phyloP scores from a whole-genome alignment of 306 rosid genomes.

The Alnus rubra region DNA sequence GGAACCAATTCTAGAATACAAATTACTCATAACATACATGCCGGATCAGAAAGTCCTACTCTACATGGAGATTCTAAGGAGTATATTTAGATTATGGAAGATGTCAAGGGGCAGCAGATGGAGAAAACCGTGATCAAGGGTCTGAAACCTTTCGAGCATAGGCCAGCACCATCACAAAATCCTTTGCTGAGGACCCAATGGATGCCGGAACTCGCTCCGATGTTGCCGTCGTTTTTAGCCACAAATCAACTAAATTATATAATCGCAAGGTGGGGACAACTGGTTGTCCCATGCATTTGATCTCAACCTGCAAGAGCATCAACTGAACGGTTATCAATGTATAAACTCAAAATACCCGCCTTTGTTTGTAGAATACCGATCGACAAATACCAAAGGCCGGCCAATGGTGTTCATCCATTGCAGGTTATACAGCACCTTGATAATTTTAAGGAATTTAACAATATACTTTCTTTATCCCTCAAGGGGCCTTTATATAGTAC shows the following conservation, averaged over 20 bases:
- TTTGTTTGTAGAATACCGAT: not conserved
- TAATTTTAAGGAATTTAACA: not conserved
- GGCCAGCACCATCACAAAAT: constrained; percentile 79
- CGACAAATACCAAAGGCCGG: not conserved
- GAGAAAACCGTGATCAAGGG: constrained; percentile 41
- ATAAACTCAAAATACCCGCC: constrained; percentile 1
- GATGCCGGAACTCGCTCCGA: constrained; percentile 59
- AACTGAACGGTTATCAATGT: constrained; percentile 1
- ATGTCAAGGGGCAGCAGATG: not conserved
- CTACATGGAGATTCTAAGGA: constrained; percentile 16
- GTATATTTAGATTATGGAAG: constrained; percentile 2
- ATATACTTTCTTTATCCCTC: not conserved
- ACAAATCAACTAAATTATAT: constrained; percentile 67
- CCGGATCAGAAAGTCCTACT: constrained; percentile 6
- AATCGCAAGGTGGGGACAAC: constrained; percentile 70
- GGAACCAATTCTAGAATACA: not conserved
- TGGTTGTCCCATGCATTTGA: constrained; percentile 88
- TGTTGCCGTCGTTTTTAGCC: constrained; percentile 70
- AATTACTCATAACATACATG: constrained; percentile 6
- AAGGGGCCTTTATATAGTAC: no score
- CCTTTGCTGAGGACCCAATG: constrained; percentile 88
- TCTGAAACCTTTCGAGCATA: constrained; percentile 64
- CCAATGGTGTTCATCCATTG: no score
- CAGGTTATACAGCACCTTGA: no score
- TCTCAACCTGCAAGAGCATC: constrained; percentile 65